Conservation (phyloP, 129 eudicot genomes). For the Flaveria bidentis region DNA sequence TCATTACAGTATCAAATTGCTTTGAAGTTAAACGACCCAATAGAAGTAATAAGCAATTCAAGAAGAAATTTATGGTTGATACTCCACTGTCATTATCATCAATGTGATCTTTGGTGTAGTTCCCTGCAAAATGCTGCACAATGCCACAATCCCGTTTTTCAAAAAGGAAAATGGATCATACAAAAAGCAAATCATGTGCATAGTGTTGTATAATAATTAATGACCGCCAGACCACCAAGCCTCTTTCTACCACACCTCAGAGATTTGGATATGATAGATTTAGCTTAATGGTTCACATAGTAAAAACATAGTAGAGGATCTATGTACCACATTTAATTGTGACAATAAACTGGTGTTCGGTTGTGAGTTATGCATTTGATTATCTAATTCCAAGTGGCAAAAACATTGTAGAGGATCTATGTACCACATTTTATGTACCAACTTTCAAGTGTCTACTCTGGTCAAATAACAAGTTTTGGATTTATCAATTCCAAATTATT, state of each 20-base stretch:
- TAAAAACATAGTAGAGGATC: not conserved
- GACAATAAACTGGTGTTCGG: conserved; percentile 3
- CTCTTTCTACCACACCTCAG: conserved; percentile 13
- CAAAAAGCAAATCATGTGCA: conserved; percentile 20
- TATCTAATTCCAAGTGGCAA: not conserved
- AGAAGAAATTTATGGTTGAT: conserved; percentile 76
- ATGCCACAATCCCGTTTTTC: conserved; percentile 13
- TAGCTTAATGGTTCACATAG: not conserved
- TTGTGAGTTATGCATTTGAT: not conserved
- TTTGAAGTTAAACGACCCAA: conserved; percentile 66
- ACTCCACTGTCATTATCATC: conserved; percentile 50
- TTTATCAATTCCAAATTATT: not conserved
- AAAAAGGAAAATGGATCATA: conserved; percentile 17
- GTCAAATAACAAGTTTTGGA: not conserved
- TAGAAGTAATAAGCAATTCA: conserved; percentile 77
- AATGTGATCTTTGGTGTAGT: conserved; percentile 42
- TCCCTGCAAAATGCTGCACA: conserved; percentile 74
- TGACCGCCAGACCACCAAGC: conserved; percentile 3
- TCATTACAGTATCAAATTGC: conserved; percentile 60
- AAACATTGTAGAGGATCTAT: no score
- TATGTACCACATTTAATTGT: not conserved
- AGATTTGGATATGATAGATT: not conserved
- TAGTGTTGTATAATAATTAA: conserved; percentile 10
- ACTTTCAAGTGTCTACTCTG: not conserved
- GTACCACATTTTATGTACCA: not conserved